Evolutionary conservation across 2,329 filamentous ascomycete species (phyloP).

Genomic region (Sclerotiophoma versabilis): DNA sequence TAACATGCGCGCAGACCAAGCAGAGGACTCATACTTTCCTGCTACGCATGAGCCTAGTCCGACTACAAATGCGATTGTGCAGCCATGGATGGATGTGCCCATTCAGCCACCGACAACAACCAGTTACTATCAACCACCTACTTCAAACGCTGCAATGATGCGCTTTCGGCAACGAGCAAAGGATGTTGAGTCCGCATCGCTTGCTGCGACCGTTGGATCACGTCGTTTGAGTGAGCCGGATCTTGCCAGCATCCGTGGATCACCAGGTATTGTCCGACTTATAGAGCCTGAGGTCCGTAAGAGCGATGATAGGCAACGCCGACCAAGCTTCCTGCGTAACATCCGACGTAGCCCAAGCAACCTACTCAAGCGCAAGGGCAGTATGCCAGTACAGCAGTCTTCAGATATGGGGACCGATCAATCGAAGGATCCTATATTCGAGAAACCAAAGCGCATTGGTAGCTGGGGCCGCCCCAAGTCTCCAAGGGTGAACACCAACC

Average conservation of each 20-base stretch:
- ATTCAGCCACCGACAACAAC: constrained; percentile 41
- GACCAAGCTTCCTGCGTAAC: constrained; percentile 62
- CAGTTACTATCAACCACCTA: constrained; percentile 57
- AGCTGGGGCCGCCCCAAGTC: constrained; percentile 53
- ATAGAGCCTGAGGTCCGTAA: constrained; percentile 57
- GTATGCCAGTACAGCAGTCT: constrained; percentile 42
- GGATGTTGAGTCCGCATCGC: constrained; percentile 62
- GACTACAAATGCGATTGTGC: constrained; percentile 35
- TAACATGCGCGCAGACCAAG: constrained; percentile 34
- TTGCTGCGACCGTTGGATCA: constrained; percentile 74
- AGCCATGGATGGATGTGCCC: constrained; percentile 60
- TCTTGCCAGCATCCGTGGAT: constrained; percentile 65
- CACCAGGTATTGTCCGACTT: constrained; percentile 67
- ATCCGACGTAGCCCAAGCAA: constrained; percentile 51
- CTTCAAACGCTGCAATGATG: constrained; percentile 63
- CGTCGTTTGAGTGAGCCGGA: constrained; percentile 70
- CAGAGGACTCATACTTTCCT: constrained; percentile 44
- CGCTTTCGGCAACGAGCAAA: constrained; percentile 58
- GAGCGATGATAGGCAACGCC: constrained; percentile 52
- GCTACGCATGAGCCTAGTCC: constrained; percentile 28
- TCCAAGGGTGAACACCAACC: constrained; percentile 49
- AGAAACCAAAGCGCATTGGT: constrained; percentile 50
- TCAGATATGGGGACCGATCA: constrained; percentile 35
- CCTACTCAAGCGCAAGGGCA: constrained; percentile 58
- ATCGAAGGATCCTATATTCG: constrained; percentile 39